phyloP scores from a whole-genome alignment of 2,329 filamentous ascomycete genomes.

The Septoria petroselini region DNA sequence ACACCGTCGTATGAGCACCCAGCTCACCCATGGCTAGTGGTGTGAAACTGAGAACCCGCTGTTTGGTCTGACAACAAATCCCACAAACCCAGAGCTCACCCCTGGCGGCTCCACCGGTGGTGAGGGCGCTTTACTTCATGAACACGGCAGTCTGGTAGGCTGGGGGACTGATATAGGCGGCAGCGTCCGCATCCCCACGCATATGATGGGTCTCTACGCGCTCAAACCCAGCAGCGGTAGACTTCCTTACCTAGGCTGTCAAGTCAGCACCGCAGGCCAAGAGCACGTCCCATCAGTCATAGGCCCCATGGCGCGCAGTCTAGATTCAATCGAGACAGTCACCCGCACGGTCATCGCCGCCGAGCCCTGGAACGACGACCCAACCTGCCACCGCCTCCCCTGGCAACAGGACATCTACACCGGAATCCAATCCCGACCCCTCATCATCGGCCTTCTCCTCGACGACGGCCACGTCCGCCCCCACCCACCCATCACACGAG shows the following conservation, averaged over 20 bases:
- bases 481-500: constrained; percentile 27
- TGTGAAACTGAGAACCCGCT: constrained; percentile 55
- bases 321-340: constrained; percentile 50
- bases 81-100: constrained; percentile 44
- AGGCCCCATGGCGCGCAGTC: constrained; percentile 57
- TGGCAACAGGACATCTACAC: constrained; percentile 40
- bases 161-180: constrained; percentile 55
- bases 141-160: constrained; percentile 46
- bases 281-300: constrained; percentile 62
- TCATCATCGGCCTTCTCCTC: constrained; percentile 28
- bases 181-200: constrained; percentile 50
- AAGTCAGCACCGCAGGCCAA: constrained; percentile 62
- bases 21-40: constrained; percentile 40
- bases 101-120: constrained; percentile 51
- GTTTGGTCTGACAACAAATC: constrained; percentile 51
- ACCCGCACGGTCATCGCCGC: constrained; percentile 36
- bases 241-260: constrained; percentile 57
- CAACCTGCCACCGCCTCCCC: constrained; percentile 42
- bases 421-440: constrained; percentile 12
- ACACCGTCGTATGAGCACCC: too few species aligned
- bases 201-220: constrained; percentile 50
- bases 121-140: constrained; percentile 43
- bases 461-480: constrained; percentile 32
- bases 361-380: constrained; percentile 46
- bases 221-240: constrained; percentile 54